Conservation (phyloP, 2,329 filamentous ascomycete species). For the Colletotrichum coccodes region DNA sequence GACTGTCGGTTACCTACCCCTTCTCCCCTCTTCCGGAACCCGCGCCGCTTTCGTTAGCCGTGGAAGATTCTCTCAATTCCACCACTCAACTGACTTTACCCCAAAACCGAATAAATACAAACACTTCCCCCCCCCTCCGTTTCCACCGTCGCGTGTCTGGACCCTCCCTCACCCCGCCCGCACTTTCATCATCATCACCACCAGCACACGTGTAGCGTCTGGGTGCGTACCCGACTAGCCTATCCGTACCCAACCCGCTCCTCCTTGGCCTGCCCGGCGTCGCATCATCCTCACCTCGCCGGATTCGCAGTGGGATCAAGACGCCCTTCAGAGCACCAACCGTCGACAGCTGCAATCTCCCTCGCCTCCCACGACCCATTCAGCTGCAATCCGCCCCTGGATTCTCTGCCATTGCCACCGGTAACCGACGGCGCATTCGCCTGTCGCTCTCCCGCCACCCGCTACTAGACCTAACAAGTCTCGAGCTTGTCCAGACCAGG, state of each 20-base stretch:
- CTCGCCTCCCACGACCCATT: constrained; percentile 14
- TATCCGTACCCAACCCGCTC: neutral
- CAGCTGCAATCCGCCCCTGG: constrained; percentile 9
- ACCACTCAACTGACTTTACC: neutral
- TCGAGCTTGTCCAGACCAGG: constrained; percentile 17
- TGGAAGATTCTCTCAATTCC: constrained; percentile 24
- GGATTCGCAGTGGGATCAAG: neutral
- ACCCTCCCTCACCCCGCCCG: neutral
- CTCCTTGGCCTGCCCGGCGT: neutral
- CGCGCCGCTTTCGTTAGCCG: constrained; percentile 1
- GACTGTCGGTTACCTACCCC: neutral
- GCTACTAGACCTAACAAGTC: constrained; percentile 16
- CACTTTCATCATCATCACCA: neutral
- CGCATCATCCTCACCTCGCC: neutral
- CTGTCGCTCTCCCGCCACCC: constrained; percentile 31
- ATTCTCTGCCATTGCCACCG: constrained; percentile 8
- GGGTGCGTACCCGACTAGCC: constrained; percentile 14
- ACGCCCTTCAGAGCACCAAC: constrained; percentile 9
- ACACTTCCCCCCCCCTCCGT: neutral
- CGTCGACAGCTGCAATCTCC: constrained; percentile 11
- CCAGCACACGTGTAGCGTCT: neutral
- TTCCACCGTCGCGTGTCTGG: neutral
- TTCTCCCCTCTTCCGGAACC: constrained; percentile 3
- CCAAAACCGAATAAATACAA: constrained; percentile 21
- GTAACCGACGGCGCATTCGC: constrained; percentile 20